phyloP scores from a whole-genome alignment of 192 early-diverging fungal genomes.

The Backusella morwellensis region DNA sequence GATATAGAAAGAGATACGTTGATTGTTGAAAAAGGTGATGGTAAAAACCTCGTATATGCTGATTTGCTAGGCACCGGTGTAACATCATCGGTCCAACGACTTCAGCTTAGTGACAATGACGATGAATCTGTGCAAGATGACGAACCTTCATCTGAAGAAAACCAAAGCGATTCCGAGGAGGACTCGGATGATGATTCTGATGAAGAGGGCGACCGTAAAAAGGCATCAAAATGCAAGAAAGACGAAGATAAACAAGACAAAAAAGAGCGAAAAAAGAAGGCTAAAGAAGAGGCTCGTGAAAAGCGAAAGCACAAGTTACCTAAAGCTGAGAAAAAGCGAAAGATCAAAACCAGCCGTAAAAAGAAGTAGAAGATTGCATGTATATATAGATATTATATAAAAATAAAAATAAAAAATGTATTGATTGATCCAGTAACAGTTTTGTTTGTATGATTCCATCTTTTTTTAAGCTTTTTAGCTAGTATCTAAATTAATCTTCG shows the following conservation, averaged over 20 bases:
- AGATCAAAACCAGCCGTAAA: constrained; percentile 67
- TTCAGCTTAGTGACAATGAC: constrained; percentile 9
- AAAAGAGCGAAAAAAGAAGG: constrained; percentile 82
- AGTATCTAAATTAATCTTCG: not conserved
- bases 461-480: constrained; percentile 2
- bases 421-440: constrained; percentile 1
- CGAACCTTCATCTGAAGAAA: constrained; percentile 17
- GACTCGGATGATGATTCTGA: constrained; percentile 39
- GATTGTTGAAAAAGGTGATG: constrained; percentile 69
- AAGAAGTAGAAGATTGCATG: constrained; percentile 43
- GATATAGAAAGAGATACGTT: constrained; percentile 83
- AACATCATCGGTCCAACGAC: not conserved
- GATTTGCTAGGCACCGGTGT: constrained; percentile 41
- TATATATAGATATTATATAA: not conserved
- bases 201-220: constrained; percentile 39
- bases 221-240: constrained; percentile 63
- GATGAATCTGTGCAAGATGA: constrained; percentile 25
- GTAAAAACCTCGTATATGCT: constrained; percentile 65
- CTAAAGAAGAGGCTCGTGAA: constrained; percentile 90
- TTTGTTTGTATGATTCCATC: constrained; percentile 1
- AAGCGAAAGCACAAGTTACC: constrained; percentile 93
- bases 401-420: not conserved
- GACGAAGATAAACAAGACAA: constrained; percentile 88
- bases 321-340: constrained; percentile 95
- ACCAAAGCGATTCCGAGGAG: constrained; percentile 23